phyloP scores from a whole-genome alignment of 2,329 filamentous ascomycete species.

The Diaporthe humulicola region DNA sequence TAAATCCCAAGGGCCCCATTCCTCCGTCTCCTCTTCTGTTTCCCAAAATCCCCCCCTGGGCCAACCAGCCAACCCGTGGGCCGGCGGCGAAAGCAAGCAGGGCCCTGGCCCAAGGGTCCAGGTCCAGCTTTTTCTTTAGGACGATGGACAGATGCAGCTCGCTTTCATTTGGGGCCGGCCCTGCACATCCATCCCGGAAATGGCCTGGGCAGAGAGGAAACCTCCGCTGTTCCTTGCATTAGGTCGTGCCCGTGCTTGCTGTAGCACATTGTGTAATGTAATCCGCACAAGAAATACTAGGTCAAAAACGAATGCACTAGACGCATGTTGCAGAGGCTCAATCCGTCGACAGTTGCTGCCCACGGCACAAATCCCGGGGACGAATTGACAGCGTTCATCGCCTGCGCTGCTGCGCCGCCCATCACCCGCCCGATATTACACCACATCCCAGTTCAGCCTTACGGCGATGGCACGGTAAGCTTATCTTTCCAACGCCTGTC shows the following conservation, averaged over 20 bases:
- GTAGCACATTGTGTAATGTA: slow-evolving; percentile 32
- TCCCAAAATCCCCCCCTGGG: not conserved
- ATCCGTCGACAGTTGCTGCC: not conserved
- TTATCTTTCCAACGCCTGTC: slow-evolving; percentile 4
- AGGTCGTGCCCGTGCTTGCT: slow-evolving; percentile 30
- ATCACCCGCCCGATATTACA: slow-evolving; percentile 10
- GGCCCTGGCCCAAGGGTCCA: slow-evolving; percentile 17
- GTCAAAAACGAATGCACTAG: slow-evolving; percentile 2
- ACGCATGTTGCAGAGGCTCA: not conserved
- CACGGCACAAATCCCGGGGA: not conserved
- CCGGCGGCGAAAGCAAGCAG: slow-evolving; percentile 6
- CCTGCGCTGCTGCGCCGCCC: slow-evolving; percentile 15
- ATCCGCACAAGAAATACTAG: slow-evolving; percentile 6
- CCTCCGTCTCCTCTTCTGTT: slow-evolving; percentile 1
- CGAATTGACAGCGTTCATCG: not conserved
- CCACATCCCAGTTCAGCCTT: slow-evolving; percentile 33
- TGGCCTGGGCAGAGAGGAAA: slow-evolving; percentile 23
- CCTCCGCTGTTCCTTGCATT: slow-evolving; percentile 38
- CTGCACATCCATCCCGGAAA: slow-evolving; percentile 37
- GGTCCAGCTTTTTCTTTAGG: not conserved
- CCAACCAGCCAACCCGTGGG: slow-evolving; percentile 5
- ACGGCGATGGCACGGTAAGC: slow-evolving; percentile 30
- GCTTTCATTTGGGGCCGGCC: slow-evolving; percentile 8
- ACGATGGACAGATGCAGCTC: slow-evolving; percentile 35
- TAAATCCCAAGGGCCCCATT: slow-evolving; percentile 23